These are phyloP conservation scores for Chlorella ohadii DNA, from an alignment of 139 green algal genomes.

Conservation along the genomic window DNA sequence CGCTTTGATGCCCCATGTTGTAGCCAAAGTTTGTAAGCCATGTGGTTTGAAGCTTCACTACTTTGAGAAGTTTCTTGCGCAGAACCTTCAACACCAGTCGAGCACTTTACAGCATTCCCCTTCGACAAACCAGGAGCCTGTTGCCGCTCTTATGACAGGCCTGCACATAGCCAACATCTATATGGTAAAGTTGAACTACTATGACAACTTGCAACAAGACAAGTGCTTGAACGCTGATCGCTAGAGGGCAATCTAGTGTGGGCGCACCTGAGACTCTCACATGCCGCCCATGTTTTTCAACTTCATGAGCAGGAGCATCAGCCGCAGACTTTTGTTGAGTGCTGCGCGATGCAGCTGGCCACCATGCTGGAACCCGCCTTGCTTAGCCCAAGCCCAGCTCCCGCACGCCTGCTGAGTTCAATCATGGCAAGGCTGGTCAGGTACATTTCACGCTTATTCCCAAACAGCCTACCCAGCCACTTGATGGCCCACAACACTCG, in stretches of 20 bases:
- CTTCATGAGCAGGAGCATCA: conserved; percentile 37
- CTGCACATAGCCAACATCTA: conserved; percentile 31
- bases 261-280: no score
- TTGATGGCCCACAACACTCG: no score
- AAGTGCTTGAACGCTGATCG: no score
- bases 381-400: conserved; percentile 1
- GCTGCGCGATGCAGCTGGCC: conserved; percentile 40
- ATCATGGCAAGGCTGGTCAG: conserved; percentile 18
- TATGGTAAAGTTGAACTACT: conserved; percentile 18
- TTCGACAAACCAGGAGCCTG: conserved; percentile 27
- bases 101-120: not conserved
- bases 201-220: no score
- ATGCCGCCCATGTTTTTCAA: not conserved
- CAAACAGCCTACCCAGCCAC: no score
- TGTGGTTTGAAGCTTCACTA: conserved; percentile 77
- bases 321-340: conserved; percentile 32
- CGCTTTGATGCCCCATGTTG: not conserved
- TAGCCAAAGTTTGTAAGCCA: conserved; percentile 10
- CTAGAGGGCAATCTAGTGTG: no score
- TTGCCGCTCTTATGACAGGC: conserved; percentile 60
- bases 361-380: conserved; percentile 52
- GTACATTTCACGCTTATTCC: no score
- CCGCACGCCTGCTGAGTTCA: conserved; percentile 32
- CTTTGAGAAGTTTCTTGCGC: conserved; percentile 76
- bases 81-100: conserved; percentile 43